A percentile compares a stretch with the other conserved stretches of the same genome.
Evolutionary conservation across 257 asterid species (phyloP).

Genomic region (Anisodus acutangulus): DNA sequence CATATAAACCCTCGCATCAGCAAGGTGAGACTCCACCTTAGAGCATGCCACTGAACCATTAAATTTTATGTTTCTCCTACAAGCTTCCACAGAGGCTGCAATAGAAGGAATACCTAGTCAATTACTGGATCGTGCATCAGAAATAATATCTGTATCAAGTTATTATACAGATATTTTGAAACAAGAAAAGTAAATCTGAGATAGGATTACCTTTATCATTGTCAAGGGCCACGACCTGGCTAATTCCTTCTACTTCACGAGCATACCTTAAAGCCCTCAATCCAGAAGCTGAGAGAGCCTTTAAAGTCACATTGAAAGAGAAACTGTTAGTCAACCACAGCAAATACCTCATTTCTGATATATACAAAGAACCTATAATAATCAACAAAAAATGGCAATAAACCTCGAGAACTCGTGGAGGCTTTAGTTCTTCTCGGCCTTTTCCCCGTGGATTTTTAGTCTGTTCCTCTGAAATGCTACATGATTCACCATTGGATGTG

Average conservation of each 20-base stretch:
- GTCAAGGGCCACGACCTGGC: constrained; percentile 92
- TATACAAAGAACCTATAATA: neutral
- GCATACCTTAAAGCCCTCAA: constrained; percentile 95
- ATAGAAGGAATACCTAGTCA: constrained; percentile 26
- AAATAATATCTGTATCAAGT: neutral
- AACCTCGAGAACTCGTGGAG: constrained; percentile 90
- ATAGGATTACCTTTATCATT: constrained; percentile 72
- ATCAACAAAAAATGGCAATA: constrained; percentile 25
- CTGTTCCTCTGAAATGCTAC: constrained; percentile 46
- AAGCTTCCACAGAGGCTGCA: constrained; percentile 93
- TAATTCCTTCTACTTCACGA: constrained; percentile 88
- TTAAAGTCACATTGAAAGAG: constrained; percentile 27
- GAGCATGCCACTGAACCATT: constrained; percentile 85
- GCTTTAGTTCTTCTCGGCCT: constrained; percentile 59
- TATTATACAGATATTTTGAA: constrained; percentile 6
- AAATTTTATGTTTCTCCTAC: constrained; percentile 88
- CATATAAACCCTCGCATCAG: constrained; percentile 94
- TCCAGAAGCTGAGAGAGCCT: constrained; percentile 99
- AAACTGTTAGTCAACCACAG: constrained; percentile 12
- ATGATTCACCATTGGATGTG: constrained; percentile 45
- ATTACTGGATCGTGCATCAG: neutral
- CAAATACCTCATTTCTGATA: neutral
- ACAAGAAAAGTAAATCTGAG: neutral
- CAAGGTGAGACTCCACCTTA: constrained; percentile 89
- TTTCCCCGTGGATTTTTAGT: constrained; percentile 47